Conservation (phyloP, 495 filamentous ascomycete genomes). For the Elasticomyces elasticus region DNA sequence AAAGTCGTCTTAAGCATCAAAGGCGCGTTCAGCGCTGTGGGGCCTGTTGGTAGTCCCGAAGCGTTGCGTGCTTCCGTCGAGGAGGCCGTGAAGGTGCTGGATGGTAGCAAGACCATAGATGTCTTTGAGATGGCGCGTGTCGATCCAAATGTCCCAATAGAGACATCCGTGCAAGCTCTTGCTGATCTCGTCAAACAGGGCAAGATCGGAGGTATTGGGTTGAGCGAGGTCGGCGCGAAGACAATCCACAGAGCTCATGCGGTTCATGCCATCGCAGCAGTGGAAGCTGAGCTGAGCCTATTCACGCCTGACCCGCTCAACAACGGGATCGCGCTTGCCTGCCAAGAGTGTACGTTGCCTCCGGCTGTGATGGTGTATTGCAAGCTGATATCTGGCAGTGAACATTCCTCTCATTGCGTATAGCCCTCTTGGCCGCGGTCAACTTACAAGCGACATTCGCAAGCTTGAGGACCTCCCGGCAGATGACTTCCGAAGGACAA, state of each 20-base stretch:
- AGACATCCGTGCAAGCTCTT: conserved; percentile 44
- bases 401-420: conserved; percentile 63
- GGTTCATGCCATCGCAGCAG: conserved; percentile 56
- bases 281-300: conserved; percentile 75
- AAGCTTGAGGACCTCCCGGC: conserved; percentile 52
- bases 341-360: conserved; percentile 59
- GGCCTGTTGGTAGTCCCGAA: conserved; percentile 43
- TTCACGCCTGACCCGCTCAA: conserved; percentile 55
- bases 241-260: conserved; percentile 65
- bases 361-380: too few species aligned
- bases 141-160: conserved; percentile 52
- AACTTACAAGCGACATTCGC: conserved; percentile 51
- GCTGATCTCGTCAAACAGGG: conserved; percentile 59
- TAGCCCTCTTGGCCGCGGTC: conserved; percentile 44
- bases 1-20: conserved; percentile 58
- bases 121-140: conserved; percentile 69
- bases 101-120: conserved; percentile 73
- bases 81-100: conserved; percentile 47
- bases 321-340: conserved; percentile 64
- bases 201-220: conserved; percentile 62
- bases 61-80: conserved; percentile 46
- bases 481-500: conserved; percentile 41
- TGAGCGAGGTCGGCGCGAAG: conserved; percentile 61
- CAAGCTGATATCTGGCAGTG: too few species aligned
- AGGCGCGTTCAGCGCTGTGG: conserved; percentile 46